Evolutionary conservation across 257 asterid species (phyloP).

Genomic region (Penstemon barbatus): DNA sequence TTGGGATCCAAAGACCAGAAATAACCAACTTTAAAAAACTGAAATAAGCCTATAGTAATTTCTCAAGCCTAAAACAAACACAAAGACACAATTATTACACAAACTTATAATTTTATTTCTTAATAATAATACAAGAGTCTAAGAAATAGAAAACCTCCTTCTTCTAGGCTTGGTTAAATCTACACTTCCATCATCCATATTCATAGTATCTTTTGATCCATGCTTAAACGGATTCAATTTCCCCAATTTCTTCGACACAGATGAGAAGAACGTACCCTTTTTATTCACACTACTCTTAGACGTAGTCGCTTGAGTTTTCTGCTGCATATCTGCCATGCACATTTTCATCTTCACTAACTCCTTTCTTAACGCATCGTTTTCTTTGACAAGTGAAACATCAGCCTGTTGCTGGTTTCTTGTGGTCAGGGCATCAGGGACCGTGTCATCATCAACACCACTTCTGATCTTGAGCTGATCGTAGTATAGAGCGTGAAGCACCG

Average conservation of each 20-base stretch:
- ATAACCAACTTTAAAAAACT: too few species aligned
- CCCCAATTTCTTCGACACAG: constrained; percentile 76
- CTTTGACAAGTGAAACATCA: constrained; percentile 66
- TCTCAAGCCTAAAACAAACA: too few species aligned
- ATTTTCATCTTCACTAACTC: constrained; percentile 89
- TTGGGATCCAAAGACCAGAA: too few species aligned
- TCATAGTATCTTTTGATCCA: constrained; percentile 82
- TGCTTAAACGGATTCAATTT: constrained; percentile 80
- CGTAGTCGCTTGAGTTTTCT: constrained; percentile 49
- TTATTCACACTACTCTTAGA: constrained; percentile 31
- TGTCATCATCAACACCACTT: constrained; percentile 63
- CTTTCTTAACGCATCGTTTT: constrained; percentile 75
- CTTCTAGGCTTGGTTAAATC: constrained; percentile 83
- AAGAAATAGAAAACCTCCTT: constrained; percentile 92
- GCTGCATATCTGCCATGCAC: constrained; percentile 66
- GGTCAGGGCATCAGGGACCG: constrained; percentile 43
- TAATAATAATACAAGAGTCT: neutral
- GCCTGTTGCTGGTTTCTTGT: constrained; percentile 70
- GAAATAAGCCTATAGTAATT: too few species aligned
- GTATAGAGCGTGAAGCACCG: constrained; percentile 90
- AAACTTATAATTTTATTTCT: neutral
- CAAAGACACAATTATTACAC: neutral
- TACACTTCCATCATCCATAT: constrained; percentile 55
- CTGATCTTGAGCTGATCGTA: constrained; percentile 79
- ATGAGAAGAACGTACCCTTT: constrained; percentile 73